Evolutionary conservation across 2,329 filamentous ascomycete genomes (phyloP), one percentile per base, ranked within the genome.

Genomic region (Rhynchosporium graminicola): DNA sequence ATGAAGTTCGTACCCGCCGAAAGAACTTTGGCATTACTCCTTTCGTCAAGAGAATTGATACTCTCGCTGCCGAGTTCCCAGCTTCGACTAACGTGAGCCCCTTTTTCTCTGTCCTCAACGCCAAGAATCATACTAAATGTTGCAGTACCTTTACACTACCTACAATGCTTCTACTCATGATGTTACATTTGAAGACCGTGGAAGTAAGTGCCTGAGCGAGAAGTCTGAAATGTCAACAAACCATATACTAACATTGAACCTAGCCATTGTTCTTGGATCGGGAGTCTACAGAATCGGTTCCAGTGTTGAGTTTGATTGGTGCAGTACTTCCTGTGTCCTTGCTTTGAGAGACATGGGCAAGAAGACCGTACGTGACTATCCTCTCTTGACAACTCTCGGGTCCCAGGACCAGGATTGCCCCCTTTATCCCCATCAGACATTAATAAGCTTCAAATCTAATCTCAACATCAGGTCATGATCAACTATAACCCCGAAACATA

Each of bases 261-360:
- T 10, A 59, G 57, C 52, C 51, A 80, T 99, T 61, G 89, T 98
- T 63, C 86, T 99, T 13, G 95, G 95, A 64, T 94, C 89, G 74
- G 95, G 95, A 78, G 95, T 98, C 28, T 99, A 99, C 84, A 87
- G 95, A 75, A 99, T 98, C 75, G 95, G 95, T 73, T 94, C 89
- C 79, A 97, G 93, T 6, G 95, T 99, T 58, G 95, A 99, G 78
- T 99, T 99, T 75, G 94, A 99, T 78, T 98, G 94, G 94, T 98
- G 94, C 76, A 92, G 93, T 67, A 92, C 97, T 65, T 95, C 92
- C 73, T 90, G 92, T 67, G 93, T 92, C 10, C 83, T 91, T 66
- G 90, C 92, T 47, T 83, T 98, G 66, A 87, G 88, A 72, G 82
- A 88, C 65, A 91, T 96, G 82, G 93, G 92, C 69, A 90, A 97